These are phyloP conservation scores for Diplosphaera chodatii DNA, from an alignment of 139 green algal species.

Conservation along the genomic window DNA sequence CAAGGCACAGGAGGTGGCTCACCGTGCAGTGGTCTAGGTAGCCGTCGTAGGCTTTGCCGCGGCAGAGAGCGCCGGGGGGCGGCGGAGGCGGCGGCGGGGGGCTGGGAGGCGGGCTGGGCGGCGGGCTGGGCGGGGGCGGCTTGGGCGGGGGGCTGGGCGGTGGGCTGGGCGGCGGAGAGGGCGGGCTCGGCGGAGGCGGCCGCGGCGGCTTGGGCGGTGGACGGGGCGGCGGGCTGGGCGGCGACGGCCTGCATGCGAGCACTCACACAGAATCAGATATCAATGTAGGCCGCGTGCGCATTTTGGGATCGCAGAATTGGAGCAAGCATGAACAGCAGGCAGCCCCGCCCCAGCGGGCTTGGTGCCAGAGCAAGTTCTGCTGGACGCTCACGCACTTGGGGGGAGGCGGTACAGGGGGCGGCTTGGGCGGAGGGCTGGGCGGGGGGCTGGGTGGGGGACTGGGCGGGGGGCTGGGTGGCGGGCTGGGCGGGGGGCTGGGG, in stretches of 20 bases:
- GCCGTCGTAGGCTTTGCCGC: background rate
- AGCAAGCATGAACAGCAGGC: too few species aligned
- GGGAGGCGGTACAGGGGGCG: too few species aligned
- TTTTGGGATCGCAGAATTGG: too few species aligned
- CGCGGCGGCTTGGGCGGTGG: background rate
- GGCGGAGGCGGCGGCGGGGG: too few species aligned
- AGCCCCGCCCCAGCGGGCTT: too few species aligned
- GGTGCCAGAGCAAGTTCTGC: too few species aligned
- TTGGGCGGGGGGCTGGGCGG: background rate
- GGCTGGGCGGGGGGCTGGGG: background rate
- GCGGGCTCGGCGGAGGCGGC: background rate
- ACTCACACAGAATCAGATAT: too few species aligned
- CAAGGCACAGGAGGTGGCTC: too few species aligned
- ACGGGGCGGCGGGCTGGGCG: background rate
- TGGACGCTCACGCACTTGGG: too few species aligned
- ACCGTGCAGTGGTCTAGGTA: background rate
- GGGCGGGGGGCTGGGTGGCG: background rate
- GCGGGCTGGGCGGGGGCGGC: background rate
- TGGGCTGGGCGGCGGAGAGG: background rate
- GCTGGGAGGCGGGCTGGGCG: background rate
- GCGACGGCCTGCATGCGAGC: too few species aligned
- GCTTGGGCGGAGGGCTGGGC: too few species aligned
- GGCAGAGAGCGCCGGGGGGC: background rate
- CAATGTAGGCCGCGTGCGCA: too few species aligned
- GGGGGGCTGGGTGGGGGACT: background rate